phyloP scores from a whole-genome alignment of 2,329 filamentous ascomycete species.

The Talaromyces marneffei region DNA sequence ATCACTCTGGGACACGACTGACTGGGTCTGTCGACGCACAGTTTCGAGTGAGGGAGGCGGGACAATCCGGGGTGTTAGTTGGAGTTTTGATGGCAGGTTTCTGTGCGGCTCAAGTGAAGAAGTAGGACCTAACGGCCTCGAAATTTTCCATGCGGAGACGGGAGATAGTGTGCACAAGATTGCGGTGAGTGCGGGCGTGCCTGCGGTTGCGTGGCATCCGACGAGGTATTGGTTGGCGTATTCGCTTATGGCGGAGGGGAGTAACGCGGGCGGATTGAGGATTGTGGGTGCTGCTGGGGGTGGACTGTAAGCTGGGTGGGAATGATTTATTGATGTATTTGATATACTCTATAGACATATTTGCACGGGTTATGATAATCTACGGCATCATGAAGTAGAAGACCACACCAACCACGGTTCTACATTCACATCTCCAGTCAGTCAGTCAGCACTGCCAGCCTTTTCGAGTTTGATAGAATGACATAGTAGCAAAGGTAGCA shows the following conservation, averaged over 20 bases:
- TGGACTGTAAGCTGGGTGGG: constrained; percentile 21
- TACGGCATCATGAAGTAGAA: not conserved
- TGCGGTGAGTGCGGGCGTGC: constrained; percentile 37
- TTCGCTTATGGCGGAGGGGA: constrained; percentile 40
- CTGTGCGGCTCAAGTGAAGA: constrained; percentile 46
- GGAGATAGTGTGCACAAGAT: constrained; percentile 46
- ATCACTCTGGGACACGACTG: constrained; percentile 47
- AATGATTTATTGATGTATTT: not conserved
- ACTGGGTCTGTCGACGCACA: constrained; percentile 47
- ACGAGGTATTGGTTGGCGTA: constrained; percentile 47
- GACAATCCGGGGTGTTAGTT: constrained; percentile 43
- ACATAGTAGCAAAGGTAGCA: not conserved
- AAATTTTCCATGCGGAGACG: constrained; percentile 47
- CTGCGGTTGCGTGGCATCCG: constrained; percentile 47
- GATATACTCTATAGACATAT: not conserved
- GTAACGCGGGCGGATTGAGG: constrained; percentile 39
- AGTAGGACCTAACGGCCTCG: constrained; percentile 38
- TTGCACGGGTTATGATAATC: not conserved
- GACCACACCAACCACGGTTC: not conserved
- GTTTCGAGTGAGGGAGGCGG: constrained; percentile 42
- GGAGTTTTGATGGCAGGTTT: constrained; percentile 47
- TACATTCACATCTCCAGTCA: not conserved
- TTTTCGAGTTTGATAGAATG: not conserved
- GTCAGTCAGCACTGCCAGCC: not conserved
- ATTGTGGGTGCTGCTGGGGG: constrained; percentile 45